These are phyloP conservation scores for Metarhizium humberi DNA, from an alignment of 2,329 filamentous ascomycete species.

Conservation along the genomic window DNA sequence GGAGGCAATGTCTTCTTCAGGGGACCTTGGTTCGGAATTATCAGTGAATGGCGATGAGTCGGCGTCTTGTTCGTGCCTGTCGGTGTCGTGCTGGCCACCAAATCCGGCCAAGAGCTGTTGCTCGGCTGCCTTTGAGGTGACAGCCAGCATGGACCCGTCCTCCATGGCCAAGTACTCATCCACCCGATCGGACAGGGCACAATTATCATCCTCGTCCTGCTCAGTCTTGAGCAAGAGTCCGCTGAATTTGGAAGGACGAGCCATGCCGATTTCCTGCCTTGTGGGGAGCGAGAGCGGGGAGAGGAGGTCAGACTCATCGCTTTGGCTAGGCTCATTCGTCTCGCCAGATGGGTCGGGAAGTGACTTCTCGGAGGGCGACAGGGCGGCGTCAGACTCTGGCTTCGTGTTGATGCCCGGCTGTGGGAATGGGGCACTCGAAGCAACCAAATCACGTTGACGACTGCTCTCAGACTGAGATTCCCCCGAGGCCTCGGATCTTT, in stretches of 20 bases:
- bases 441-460: conserved; percentile 26
- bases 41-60: conserved; percentile 6
- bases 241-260: background rate
- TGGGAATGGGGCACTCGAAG: conserved; percentile 31
- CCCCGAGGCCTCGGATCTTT: conserved; percentile 16
- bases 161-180: conserved; percentile 12
- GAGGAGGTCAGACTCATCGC: conserved; percentile 15
- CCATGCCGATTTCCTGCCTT: conserved; percentile 1
- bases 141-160: conserved; percentile 6
- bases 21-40: conserved; percentile 32
- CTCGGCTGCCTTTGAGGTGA: conserved; percentile 2
- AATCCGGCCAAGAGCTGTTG: conserved; percentile 5
- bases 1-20: conserved; percentile 43
- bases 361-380: conserved; percentile 11
- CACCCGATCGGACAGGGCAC: conserved; percentile 7
- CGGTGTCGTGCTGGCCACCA: conserved; percentile 1
- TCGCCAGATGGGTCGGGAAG: conserved; percentile 15
- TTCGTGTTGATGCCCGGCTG: conserved; percentile 14
- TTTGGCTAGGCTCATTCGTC: conserved; percentile 15
- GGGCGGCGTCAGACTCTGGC: conserved; percentile 7
- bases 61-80: background rate
- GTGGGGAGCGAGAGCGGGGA: conserved; percentile 3
- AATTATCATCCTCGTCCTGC: conserved; percentile 8
- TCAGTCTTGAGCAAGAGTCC: background rate
- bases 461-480: conserved; percentile 18